These are phyloP conservation scores for Exophiala aquamarina DNA, from an alignment of 2,329 filamentous ascomycete genomes.

Conservation along the genomic window DNA sequence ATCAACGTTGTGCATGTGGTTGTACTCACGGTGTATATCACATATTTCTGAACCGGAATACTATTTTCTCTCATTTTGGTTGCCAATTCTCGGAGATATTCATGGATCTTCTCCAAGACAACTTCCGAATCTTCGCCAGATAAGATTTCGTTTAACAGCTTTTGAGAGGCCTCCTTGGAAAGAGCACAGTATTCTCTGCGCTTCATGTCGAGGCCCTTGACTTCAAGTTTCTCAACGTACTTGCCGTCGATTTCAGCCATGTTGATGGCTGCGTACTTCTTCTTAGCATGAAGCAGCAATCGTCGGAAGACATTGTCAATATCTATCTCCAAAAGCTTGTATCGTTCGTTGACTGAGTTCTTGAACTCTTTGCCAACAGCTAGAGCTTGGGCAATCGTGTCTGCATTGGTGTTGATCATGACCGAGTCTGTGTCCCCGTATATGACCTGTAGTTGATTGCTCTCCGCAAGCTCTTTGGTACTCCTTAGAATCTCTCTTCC, in stretches of 20 bases:
- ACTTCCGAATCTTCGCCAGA: constrained; percentile 90
- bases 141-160: constrained; percentile 88
- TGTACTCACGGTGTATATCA: constrained; percentile 74
- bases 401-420: constrained; percentile 99
- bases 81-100: constrained; percentile 83
- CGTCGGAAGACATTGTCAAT: constrained; percentile 97
- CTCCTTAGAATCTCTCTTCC: constrained; percentile 95
- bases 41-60: constrained; percentile 82
- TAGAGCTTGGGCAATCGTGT: constrained; percentile 85
- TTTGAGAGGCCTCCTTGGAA: constrained; percentile 90
- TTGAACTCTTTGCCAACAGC: constrained; percentile 95
- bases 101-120: constrained; percentile 86
- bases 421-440: constrained; percentile 99
- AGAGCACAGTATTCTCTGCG: constrained; percentile 93
- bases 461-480: constrained; percentile 94
- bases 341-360: constrained; percentile 88
- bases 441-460: constrained; percentile 87
- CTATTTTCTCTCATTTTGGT: constrained; percentile 79
- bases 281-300: constrained; percentile 92
- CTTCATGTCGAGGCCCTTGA: constrained; percentile 98
- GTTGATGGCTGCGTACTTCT: constrained; percentile 98
- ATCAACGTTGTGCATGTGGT: constrained; percentile 1
- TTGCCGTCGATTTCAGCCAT: constrained; percentile 86
- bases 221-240: constrained; percentile 90
- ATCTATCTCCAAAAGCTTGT: constrained; percentile 91